phyloP scores from a whole-genome alignment of 768 basidiomycete species.

The Chiua virens region DNA sequence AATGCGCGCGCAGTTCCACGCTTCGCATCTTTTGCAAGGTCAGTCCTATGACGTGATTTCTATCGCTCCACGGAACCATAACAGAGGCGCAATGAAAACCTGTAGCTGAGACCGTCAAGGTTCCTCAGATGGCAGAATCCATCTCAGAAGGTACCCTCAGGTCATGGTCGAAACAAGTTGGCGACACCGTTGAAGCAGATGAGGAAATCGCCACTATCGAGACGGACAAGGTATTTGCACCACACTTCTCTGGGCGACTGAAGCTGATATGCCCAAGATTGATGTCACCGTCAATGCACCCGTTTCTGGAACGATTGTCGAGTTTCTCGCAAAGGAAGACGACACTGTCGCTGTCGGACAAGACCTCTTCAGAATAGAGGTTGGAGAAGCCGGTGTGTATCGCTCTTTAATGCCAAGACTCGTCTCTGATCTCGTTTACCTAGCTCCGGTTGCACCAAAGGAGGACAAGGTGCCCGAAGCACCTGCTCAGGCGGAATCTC shows the following conservation, averaged over 20 bases:
- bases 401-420: neutral
- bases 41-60: slow-evolving; percentile 26
- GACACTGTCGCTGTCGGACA: slow-evolving; percentile 94
- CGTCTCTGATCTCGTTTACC: neutral
- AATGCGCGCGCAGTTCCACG: slow-evolving; percentile 64
- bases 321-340: slow-evolving; percentile 87
- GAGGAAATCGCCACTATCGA: slow-evolving; percentile 98
- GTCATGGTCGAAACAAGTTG: slow-evolving; percentile 90
- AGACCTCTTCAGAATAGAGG: slow-evolving; percentile 89
- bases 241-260: neutral
- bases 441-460: slow-evolving; percentile 33
- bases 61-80: slow-evolving; percentile 3
- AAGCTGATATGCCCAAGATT: slow-evolving; percentile 53
- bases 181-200: slow-evolving; percentile 86
- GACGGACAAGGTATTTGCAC: slow-evolving; percentile 83
- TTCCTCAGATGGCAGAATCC: slow-evolving; percentile 97
- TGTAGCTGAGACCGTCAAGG: slow-evolving; percentile 87
- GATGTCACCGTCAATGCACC: slow-evolving; percentile 97
- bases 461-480: slow-evolving; percentile 24
- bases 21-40: slow-evolving; percentile 71
- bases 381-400: slow-evolving; percentile 62
- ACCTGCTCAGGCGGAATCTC: slow-evolving; percentile 24
- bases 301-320: slow-evolving; percentile 79
- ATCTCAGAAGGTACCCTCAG: slow-evolving; percentile 97
- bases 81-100: slow-evolving; percentile 1